These are phyloP conservation scores for Astragalus membranaceus DNA, from an alignment of 306 rosid species.

Conservation along the genomic window DNA sequence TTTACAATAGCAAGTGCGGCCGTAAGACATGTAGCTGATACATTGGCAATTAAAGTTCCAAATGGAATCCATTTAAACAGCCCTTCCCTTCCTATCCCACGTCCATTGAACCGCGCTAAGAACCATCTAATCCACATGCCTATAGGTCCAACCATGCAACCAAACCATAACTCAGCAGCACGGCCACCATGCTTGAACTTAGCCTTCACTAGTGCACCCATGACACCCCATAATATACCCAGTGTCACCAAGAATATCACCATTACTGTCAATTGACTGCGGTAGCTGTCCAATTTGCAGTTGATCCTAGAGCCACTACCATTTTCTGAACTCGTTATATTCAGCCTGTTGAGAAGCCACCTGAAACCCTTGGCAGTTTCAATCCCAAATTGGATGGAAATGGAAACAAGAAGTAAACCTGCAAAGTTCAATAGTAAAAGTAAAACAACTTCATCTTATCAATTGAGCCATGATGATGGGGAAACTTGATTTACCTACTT, in stretches of 20 bases:
- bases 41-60: slow-evolving; percentile 82
- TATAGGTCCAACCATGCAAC: slow-evolving; percentile 73
- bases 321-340: slow-evolving; percentile 16
- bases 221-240: slow-evolving; percentile 46
- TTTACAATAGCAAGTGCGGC: slow-evolving; percentile 58
- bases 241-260: slow-evolving; percentile 36
- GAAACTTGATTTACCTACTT: background rate
- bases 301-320: slow-evolving; percentile 21
- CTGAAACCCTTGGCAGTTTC: slow-evolving; percentile 77
- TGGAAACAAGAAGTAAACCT: slow-evolving; percentile 72
- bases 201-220: slow-evolving; percentile 35
- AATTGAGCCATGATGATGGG: background rate
- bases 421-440: slow-evolving; percentile 2
- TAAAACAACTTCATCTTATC: background rate
- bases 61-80: slow-evolving; percentile 69
- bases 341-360: slow-evolving; percentile 38
- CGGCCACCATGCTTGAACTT: slow-evolving; percentile 41
- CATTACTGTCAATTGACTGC: slow-evolving; percentile 41
- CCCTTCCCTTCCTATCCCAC: slow-evolving; percentile 54
- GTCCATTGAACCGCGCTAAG: slow-evolving; percentile 81
- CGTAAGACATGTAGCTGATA: slow-evolving; percentile 74
- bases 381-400: slow-evolving; percentile 54
- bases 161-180: slow-evolving; percentile 66
- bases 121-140: slow-evolving; percentile 95
- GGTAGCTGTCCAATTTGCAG: slow-evolving; percentile 39